Evolutionary conservation across 164 flowering plant genomes (phyloP), one percentile per base, ranked within the genome.

Genomic region (Amborella trichopoda): DNA sequence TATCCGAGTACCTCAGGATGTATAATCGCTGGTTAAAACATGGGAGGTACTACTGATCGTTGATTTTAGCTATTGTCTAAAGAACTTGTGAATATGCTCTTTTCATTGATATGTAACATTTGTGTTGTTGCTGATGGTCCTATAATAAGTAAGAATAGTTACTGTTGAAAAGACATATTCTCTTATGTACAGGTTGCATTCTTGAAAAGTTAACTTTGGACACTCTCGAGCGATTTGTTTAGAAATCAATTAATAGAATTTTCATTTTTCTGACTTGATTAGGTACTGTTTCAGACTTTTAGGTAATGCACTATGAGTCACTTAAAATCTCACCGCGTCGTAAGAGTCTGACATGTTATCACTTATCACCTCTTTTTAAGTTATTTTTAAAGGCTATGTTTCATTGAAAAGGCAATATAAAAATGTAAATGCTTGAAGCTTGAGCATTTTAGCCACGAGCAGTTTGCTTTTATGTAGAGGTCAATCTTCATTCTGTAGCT

Each of bases 41-140:
- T 23, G 85, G 85, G 36, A 84, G 95, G 97, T 84, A 66, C 64
- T 48, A n/a, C n/a, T n/a, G n/a, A n/a, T n/a, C n/a, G n/a, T n/a
- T n/a, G n/a, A n/a, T n/a, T n/a, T n/a, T n/a, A n/a, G n/a, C n/a
- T n/a, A n/a, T n/a, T n/a, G n/a, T 36, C 46, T 43, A 26, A 14
- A 32, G 41, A 9, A 9, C 20, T 38, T 38, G n/a, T 9, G 16
- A 19, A 16, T 38, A 38, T 10, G 14, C 16, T 13, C 11, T 16
- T 38, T 38, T 38, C 8, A 39, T 6, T 26, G 26, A n/a, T 50
- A 23, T 37, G 50, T 17, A 3, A 18, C 17, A 2, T 40, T 40
- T 18, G 26, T 4, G 26, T 37, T 38, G 13, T 36, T 34, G 26
- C 23, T 28, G 42, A n/a, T 12, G 1, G 45, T 51, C 8, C 9